Conservation (phyloP, 257 asterid species). For the Echites panduratus region DNA sequence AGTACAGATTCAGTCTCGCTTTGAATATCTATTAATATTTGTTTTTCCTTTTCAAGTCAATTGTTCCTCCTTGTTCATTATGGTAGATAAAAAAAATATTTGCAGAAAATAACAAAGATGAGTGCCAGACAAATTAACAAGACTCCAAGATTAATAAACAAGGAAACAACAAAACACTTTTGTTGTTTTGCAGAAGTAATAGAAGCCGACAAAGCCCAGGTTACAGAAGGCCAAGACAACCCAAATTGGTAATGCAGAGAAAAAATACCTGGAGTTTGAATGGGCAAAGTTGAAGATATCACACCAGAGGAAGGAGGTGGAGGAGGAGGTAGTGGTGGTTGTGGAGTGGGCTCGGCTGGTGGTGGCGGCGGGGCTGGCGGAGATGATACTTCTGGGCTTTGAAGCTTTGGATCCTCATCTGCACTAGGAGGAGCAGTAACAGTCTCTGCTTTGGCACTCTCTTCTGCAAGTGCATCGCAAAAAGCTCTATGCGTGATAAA, state of each 20-base stretch:
- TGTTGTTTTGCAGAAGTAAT: slow-evolving; percentile 19
- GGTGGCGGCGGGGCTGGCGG: slow-evolving; percentile 24
- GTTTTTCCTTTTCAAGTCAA: slow-evolving; percentile 18
- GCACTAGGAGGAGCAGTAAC: slow-evolving; percentile 26
- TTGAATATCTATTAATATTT: slow-evolving; percentile 20
- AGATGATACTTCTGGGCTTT: slow-evolving; percentile 30
- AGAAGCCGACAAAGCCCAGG: slow-evolving; percentile 28
- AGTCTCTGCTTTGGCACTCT: slow-evolving; percentile 48
- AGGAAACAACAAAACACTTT: slow-evolving; percentile 27
- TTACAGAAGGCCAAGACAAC: slow-evolving; percentile 15
- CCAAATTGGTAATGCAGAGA: slow-evolving; percentile 19
- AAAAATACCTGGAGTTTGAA: slow-evolving; percentile 49
- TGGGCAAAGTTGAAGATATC: slow-evolving; percentile 33
- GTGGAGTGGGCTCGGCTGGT: slow-evolving; percentile 17
- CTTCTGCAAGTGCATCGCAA: slow-evolving; percentile 80
- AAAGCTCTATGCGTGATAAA: slow-evolving; percentile 89
- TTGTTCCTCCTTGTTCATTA: slow-evolving; percentile 22
- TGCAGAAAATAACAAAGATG: slow-evolving; percentile 44
- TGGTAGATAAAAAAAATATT: slow-evolving; percentile 24
- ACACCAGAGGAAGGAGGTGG: slow-evolving; percentile 19
- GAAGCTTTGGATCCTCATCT: slow-evolving; percentile 36
- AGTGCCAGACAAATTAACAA: slow-evolving; percentile 48
- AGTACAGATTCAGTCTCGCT: slow-evolving; percentile 29
- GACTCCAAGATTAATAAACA: slow-evolving; percentile 32
- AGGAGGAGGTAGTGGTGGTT: slow-evolving; percentile 23